Percentiles rank a stretch among this genome's conserved stretches.
Evolutionary conservation across 176 grass and related monocot genomes (phyloP).

Genomic region (Zea mays): DNA sequence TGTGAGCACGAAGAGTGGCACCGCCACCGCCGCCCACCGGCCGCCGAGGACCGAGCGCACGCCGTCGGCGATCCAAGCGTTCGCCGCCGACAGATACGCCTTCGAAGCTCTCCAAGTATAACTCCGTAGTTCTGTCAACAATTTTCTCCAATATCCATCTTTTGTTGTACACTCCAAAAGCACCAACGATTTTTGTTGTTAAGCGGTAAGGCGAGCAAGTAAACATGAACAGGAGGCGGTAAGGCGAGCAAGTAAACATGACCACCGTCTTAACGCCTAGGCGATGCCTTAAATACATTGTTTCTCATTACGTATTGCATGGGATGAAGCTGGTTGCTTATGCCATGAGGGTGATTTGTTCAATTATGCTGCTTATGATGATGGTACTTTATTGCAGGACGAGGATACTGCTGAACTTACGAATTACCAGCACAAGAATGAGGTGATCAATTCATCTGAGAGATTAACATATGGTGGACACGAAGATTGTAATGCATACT

Average conservation of each 20-base stretch:
- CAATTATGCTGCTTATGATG: conserved; percentile 83
- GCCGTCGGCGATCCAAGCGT: too few relatives aligned
- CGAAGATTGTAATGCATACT: conserved; percentile 63
- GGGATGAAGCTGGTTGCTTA: conserved; percentile 91
- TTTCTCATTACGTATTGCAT: conserved; percentile 77
- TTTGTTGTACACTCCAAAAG: conserved; percentile 10
- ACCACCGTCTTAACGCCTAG: too few relatives aligned
- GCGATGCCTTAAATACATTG: too few relatives aligned
- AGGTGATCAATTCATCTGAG: conserved; percentile 29
- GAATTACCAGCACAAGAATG: conserved; percentile 28
- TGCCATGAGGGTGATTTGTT: conserved; percentile 95
- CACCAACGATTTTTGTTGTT: conserved; percentile 11
- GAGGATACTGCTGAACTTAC: conserved; percentile 43
- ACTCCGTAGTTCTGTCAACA: conserved; percentile 31
- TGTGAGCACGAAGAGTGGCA: too few relatives aligned
- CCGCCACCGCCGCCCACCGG: too few relatives aligned
- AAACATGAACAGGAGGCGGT: too few relatives aligned
- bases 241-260: too few relatives aligned
- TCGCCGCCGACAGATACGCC: too few relatives aligned
- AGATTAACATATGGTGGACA: conserved; percentile 90
- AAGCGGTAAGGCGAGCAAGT: too few relatives aligned
- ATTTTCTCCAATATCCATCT: conserved; percentile 9
- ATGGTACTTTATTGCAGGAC: conserved; percentile 34
- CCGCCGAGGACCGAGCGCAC: too few relatives aligned
- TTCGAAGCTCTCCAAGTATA: conserved; percentile 87